Conservation (phyloP, 768 basidiomycete genomes). For the Pisolithus microcarpus region DNA sequence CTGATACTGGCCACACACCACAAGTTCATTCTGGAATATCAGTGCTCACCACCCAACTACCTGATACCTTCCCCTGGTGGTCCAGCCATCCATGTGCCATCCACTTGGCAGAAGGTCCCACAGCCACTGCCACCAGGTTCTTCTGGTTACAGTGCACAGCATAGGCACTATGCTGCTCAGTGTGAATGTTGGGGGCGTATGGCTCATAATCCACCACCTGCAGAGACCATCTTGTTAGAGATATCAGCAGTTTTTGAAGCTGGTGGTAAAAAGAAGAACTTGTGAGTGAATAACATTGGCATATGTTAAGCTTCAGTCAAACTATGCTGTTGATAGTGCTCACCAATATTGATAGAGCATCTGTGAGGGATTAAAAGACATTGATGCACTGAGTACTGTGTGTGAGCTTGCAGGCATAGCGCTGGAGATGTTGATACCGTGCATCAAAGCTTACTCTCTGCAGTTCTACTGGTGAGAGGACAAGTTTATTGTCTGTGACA, state of each 20-base stretch:
- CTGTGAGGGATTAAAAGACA: slow-evolving; percentile 2
- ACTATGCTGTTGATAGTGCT: not conserved
- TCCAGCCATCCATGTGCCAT: slow-evolving; percentile 1
- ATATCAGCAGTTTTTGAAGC: not conserved
- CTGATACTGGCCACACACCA: not conserved
- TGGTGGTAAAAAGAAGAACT: not conserved
- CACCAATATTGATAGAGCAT: not conserved
- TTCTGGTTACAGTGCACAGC: slow-evolving; percentile 1
- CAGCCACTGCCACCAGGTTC: not conserved
- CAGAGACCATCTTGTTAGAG: not conserved
- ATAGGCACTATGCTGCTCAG: not conserved
- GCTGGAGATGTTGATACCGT: not conserved
- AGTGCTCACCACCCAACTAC: too few species aligned
- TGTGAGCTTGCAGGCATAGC: not conserved
- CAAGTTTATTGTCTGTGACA: slow-evolving; percentile 5
- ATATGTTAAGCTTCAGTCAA: not conserved
- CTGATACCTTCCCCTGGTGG: not conserved
- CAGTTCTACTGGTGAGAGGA: not conserved
- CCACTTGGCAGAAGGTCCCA: not conserved
- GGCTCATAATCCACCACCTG: not conserved
- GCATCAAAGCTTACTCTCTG: not conserved
- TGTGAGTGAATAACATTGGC: not conserved
- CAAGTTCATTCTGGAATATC: too few species aligned
- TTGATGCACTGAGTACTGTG: not conserved
- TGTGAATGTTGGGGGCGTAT: not conserved